Base-by-base conservation (phyloP, 768 basidiomycete species). In the Pisolithus orientalis region DNA sequence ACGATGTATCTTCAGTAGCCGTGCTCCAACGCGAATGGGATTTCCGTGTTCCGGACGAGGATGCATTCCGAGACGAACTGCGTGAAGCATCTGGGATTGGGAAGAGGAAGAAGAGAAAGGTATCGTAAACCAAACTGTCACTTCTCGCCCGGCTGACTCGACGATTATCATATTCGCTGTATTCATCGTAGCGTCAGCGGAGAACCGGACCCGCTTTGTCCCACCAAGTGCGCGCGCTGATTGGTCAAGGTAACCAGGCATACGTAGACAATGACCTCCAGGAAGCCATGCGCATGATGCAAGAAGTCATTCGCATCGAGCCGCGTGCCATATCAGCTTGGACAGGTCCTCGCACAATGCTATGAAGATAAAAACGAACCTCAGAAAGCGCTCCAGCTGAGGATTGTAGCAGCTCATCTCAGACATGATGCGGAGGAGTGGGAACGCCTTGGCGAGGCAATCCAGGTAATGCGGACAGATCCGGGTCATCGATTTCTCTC, bases 301-400 rank as follows among this genome's bases (percentile, higher is more conserved):
- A 87, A 63, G 92, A 98, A 63, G 90, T 96, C 57, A 92, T 99
- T 50, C 82, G 91, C 8, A 90, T 94, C 51, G 95, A 99, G 64
- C 92, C 94, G 2, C 81, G 88, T 16, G 87, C 92, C 1, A 74
- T 78, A 0, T 70, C 81, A 2, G 89, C 93, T 1, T 99, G 94
- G 94, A 81, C 83, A n/a, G 7, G 90, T 93, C 0, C 79, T 97
- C 6, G 91, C 89, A 2, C 81, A 86, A 57, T 90, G 90, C 60
- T 87, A 92, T 62, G 79, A 83, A 32, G 90, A 93, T 59, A 69
- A 81, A 64, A 74, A 78, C 6, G 80, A 94, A 53, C 64, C 66
- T 2, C 76, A 86, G 48, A 87, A 85, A 55, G 87, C 85, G 0
- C 70, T 95, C 11, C 89, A 93, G 64, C 76, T 93, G 48, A 77